Conservation (phyloP, 805 yeast species). For the Candida lessepsii region DNA sequence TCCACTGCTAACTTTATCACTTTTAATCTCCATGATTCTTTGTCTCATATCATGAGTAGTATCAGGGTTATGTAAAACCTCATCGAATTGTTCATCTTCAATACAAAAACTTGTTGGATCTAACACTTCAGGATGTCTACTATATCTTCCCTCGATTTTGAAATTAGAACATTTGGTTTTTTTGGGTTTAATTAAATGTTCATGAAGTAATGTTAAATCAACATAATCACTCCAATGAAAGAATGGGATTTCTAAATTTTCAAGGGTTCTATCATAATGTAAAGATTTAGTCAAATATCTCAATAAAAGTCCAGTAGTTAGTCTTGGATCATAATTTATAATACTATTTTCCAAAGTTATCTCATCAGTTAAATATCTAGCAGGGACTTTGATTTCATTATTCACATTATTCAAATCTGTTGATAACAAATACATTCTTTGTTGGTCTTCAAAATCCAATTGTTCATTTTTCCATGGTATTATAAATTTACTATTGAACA, state of each 20-base stretch:
- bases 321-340: constrained; percentile 28
- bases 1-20: constrained; percentile 26
- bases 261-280: constrained; percentile 5
- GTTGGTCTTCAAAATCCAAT: constrained; percentile 9
- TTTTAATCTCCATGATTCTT: constrained; percentile 8
- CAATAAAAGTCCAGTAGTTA: constrained; percentile 24
- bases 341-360: constrained; percentile 9
- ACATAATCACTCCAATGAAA: constrained; percentile 37
- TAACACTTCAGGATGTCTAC: constrained; percentile 10
- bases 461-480: constrained; percentile 6
- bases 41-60: not conserved
- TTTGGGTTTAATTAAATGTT: constrained; percentile 13
- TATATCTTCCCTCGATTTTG: constrained; percentile 19
- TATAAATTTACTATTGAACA: constrained; percentile 6
- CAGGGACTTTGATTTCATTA: constrained; percentile 15
- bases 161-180: constrained; percentile 19
- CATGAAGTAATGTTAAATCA: constrained; percentile 23
- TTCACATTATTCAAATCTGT: constrained; percentile 6
- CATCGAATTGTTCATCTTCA: constrained; percentile 23
- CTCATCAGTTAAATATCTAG: constrained; percentile 10
- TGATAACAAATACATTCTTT: constrained; percentile 14
- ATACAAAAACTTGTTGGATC: constrained; percentile 25
- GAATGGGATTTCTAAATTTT: constrained; percentile 16
- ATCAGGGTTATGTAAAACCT: constrained; percentile 5
- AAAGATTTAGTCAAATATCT: constrained; percentile 18